Evolutionary conservation across 352 stramenopile species (phyloP).

Genomic region (Thraustochytrium striatum): DNA sequence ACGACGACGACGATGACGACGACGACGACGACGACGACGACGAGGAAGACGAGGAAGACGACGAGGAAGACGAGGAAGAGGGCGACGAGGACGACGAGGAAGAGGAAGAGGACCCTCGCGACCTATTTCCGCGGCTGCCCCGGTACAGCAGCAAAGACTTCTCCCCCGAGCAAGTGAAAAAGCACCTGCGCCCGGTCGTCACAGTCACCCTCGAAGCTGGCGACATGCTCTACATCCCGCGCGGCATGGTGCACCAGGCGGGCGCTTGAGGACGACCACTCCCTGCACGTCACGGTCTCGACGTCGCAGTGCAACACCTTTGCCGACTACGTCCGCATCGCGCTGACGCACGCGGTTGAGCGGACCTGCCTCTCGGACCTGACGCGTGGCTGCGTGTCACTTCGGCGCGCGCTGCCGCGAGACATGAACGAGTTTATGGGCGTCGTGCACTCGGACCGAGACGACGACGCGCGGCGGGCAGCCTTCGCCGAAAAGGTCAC

Average conservation of each 20-base stretch:
- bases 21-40: slow-evolving; percentile 10
- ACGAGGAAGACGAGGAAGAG: slow-evolving; percentile 22
- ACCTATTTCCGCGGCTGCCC: slow-evolving; percentile 57
- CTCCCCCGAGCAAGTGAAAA: slow-evolving; percentile 66
- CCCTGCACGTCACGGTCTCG: slow-evolving; percentile 80
- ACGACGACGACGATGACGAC: slow-evolving; percentile 1
- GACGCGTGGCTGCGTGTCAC: slow-evolving; percentile 61
- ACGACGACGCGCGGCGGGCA: slow-evolving; percentile 58
- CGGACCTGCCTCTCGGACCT: slow-evolving; percentile 50
- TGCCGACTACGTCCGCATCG: slow-evolving; percentile 67
- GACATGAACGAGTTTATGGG: slow-evolving; percentile 81
- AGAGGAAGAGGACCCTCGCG: slow-evolving; percentile 4
- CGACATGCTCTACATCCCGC: slow-evolving; percentile 82
- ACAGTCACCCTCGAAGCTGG: slow-evolving; percentile 56
- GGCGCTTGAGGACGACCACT: slow-evolving; percentile 54
- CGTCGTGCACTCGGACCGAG: slow-evolving; percentile 70
- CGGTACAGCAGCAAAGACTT: slow-evolving; percentile 71
- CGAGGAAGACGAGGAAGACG: not conserved
- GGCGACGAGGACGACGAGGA: slow-evolving; percentile 21
- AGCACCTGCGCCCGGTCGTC: slow-evolving; percentile 61
- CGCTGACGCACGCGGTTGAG: slow-evolving; percentile 64
- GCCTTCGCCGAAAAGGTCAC: slow-evolving; percentile 64
- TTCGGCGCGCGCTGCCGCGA: slow-evolving; percentile 71
- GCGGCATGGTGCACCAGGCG: slow-evolving; percentile 80
- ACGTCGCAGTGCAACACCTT: slow-evolving; percentile 75